These are phyloP conservation scores for Leersia perrieri DNA, from an alignment of 176 grass and related monocot genomes.

Conservation along the genomic window DNA sequence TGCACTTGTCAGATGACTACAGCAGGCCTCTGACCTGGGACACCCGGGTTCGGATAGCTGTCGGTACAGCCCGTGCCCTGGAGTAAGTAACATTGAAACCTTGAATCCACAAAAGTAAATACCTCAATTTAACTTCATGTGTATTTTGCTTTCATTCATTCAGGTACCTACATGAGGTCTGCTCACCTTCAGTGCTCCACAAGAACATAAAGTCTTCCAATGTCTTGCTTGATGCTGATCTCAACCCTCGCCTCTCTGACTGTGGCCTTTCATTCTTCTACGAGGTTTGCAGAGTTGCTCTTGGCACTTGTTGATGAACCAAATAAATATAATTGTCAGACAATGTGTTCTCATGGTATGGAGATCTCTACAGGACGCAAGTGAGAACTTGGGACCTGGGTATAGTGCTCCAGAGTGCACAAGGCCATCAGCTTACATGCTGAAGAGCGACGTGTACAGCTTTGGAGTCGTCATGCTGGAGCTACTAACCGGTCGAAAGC, in stretches of 20 bases:
- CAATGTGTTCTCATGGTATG: background rate
- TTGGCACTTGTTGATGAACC: background rate
- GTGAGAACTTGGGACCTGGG: conserved; percentile 69
- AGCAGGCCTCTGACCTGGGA: conserved; percentile 98
- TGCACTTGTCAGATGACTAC: conserved; percentile 93
- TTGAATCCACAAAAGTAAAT: background rate
- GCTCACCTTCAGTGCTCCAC: conserved; percentile 75
- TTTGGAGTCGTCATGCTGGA: conserved; percentile 87
- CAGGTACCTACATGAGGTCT: conserved; percentile 91
- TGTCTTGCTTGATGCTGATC: conserved; percentile 80
- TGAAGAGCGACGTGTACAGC: conserved; percentile 88
- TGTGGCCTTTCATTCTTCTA: conserved; percentile 69
- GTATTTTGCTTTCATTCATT: background rate
- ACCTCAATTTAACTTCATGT: background rate
- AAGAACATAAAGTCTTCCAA: conserved; percentile 90
- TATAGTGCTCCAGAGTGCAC: conserved; percentile 74
- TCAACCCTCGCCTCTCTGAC: conserved; percentile 70
- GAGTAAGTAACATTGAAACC: conserved; percentile 60
- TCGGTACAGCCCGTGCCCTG: conserved; percentile 82
- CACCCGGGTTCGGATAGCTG: conserved; percentile 83
- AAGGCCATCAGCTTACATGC: conserved; percentile 53
- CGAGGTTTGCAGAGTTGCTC: conserved; percentile 49
- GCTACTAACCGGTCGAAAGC: conserved; percentile 76
- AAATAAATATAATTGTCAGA: background rate
- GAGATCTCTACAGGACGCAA: conserved; percentile 55